These are phyloP conservation scores for Agrocybe pediades DNA, from an alignment of 768 basidiomycete genomes.

Conservation along the genomic window DNA sequence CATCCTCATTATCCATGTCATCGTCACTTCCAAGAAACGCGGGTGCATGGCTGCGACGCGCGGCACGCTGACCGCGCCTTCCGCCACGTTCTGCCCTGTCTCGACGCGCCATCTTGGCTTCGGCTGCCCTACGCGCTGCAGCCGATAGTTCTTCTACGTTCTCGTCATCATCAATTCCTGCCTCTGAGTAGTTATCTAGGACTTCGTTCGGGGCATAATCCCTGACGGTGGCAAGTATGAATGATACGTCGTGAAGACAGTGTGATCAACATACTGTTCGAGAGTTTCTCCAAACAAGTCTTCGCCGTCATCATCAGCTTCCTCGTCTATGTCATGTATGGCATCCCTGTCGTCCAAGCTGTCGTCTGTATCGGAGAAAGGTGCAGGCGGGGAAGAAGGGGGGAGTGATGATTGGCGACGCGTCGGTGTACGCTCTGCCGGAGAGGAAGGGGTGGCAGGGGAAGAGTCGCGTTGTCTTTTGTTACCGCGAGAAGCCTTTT, in stretches of 20 bases:
- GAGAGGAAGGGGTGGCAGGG: constrained; percentile 50
- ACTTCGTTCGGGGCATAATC: constrained; percentile 86
- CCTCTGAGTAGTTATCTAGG: constrained; percentile 87
- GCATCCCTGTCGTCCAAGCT: constrained; percentile 71
- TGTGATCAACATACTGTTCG: constrained; percentile 51
- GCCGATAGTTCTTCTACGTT: constrained; percentile 69
- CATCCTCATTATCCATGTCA: constrained; percentile 77
- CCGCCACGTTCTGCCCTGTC: constrained; percentile 76
- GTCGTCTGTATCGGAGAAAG: constrained; percentile 88
- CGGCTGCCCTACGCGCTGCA: constrained; percentile 77
- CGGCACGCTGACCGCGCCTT: constrained; percentile 70
- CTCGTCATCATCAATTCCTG: constrained; percentile 83
- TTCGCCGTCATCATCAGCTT: constrained; percentile 86
- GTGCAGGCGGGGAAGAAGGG: constrained; percentile 80
- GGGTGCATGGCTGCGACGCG: constrained; percentile 79
- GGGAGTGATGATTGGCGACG: constrained; percentile 77
- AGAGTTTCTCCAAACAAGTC: constrained; percentile 88
- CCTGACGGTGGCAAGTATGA: constrained; percentile 33
- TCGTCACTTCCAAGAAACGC: constrained; percentile 87
- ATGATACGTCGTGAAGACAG: constrained; percentile 12
- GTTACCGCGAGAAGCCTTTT: constrained; percentile 46
- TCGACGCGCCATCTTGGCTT: constrained; percentile 84
- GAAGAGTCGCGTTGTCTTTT: constrained; percentile 68
- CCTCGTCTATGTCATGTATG: constrained; percentile 63
- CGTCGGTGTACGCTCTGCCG: constrained; percentile 40